Percentiles rank a stretch among this genome's conserved stretches.
Evolutionary conservation across 495 filamentous ascomycete genomes (phyloP).

Genomic region (Penicillium simplicissimum): DNA sequence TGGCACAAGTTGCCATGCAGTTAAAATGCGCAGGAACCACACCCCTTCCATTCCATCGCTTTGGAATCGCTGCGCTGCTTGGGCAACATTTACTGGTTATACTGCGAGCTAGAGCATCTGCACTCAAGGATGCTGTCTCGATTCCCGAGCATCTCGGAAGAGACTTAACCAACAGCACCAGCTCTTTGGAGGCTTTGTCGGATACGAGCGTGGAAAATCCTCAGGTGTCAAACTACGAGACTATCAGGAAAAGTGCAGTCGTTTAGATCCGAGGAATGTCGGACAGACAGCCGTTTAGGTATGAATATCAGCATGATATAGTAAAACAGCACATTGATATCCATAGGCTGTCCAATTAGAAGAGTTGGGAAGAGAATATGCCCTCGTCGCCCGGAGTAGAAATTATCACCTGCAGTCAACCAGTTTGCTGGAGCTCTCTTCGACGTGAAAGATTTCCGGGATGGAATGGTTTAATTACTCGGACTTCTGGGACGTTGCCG

Average conservation of each 20-base stretch:
- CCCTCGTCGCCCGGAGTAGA: constrained; percentile 27
- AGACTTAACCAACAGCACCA: background rate
- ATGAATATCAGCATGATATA: constrained; percentile 34
- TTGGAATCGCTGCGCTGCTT: constrained; percentile 31
- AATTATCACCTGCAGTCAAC: constrained; percentile 25
- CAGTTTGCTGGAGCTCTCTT: constrained; percentile 15
- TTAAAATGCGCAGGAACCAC: constrained; percentile 28
- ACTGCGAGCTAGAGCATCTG: constrained; percentile 14
- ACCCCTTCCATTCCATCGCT: constrained; percentile 27
- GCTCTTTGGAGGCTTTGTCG: background rate
- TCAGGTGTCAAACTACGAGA: background rate
- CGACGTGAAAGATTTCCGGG: constrained; percentile 19
- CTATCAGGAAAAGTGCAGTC: constrained; percentile 31
- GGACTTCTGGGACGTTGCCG: constrained; percentile 9
- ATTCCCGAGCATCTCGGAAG: background rate
- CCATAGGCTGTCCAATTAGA: constrained; percentile 32
- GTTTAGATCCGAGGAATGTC: constrained; percentile 19
- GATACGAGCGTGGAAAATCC: background rate
- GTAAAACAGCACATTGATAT: constrained; percentile 33
- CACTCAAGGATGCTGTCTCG: background rate
- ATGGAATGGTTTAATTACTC: constrained; percentile 18
- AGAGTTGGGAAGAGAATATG: constrained; percentile 32
- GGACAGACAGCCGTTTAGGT: constrained; percentile 25
- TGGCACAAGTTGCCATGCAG: constrained; percentile 27
- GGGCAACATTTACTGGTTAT: constrained; percentile 30